Evolutionary conservation across 768 basidiomycete species (phyloP).

Genomic region (Neoboletus brunneissimus): DNA sequence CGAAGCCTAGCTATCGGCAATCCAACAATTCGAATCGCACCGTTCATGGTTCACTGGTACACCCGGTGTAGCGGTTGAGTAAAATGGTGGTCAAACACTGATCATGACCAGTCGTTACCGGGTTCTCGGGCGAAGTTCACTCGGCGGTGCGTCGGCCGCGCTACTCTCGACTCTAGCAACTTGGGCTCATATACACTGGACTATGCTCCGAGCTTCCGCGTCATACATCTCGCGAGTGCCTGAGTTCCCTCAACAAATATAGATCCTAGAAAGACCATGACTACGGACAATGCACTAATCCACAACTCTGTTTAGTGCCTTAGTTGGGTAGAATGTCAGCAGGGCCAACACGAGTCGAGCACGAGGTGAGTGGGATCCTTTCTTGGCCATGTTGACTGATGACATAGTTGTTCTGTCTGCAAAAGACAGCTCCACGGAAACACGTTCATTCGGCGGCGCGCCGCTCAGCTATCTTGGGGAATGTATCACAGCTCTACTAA

Average conservation of each 20-base stretch:
- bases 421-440: background rate
- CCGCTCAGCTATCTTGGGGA: background rate
- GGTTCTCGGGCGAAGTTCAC: background rate
- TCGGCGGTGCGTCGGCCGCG: background rate
- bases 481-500: background rate
- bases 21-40: background rate
- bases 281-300: background rate
- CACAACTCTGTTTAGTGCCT: constrained; percentile 13
- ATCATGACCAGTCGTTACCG: no score
- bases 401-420: background rate
- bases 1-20: background rate
- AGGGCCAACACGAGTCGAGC: background rate
- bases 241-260: background rate
- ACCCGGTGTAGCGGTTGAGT: no score
- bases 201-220: background rate
- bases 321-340: background rate
- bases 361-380: background rate
- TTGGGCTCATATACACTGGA: background rate
- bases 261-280: background rate
- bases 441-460: background rate
- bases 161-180: background rate
- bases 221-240: background rate
- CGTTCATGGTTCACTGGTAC: no score
- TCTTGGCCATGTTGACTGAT: background rate
- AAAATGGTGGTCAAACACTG: no score